Evolutionary conservation across 768 basidiomycete species (phyloP).

Genomic region (Amanita inopinata): DNA sequence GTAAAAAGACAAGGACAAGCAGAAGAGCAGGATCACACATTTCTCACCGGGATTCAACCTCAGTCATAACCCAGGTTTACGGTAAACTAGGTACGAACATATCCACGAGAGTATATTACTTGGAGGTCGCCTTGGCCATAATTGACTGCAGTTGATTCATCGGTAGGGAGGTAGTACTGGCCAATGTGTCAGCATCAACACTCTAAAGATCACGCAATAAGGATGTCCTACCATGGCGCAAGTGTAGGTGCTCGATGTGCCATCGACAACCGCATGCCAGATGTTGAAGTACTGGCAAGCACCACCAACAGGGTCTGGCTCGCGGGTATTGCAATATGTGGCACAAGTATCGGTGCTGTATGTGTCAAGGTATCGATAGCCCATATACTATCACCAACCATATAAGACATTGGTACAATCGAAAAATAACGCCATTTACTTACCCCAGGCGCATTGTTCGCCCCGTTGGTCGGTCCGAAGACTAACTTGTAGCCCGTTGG

Average conservation of each 20-base stretch:
- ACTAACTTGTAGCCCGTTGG: constrained; percentile 28
- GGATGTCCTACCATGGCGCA: no score
- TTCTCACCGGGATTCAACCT: no score
- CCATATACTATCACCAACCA: constrained; percentile 51
- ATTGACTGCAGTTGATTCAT: constrained; percentile 36
- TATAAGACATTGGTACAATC: no score
- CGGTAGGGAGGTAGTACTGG: constrained; percentile 35
- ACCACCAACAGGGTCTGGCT: constrained; percentile 30
- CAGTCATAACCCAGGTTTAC: no score
- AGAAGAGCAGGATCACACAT: no score
- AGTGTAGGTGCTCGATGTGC: constrained; percentile 36
- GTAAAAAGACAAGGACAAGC: background rate
- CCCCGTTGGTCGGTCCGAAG: constrained; percentile 35
- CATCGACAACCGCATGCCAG: constrained; percentile 39
- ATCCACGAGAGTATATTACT: constrained; percentile 39
- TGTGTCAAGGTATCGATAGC: constrained; percentile 36
- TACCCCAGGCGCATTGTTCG: constrained; percentile 37
- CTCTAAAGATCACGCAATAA: no score
- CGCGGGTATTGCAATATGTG: constrained; percentile 32
- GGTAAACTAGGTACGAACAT: no score
- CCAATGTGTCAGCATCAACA: constrained; percentile 17
- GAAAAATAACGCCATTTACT: no score
- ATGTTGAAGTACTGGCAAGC: constrained; percentile 45
- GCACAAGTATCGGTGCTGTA: constrained; percentile 40
- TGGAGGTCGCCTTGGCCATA: constrained; percentile 34